A percentile compares a stretch with the other conserved stretches of the same genome.
Conservation (phyloP, 2,329 filamentous ascomycete genomes). For the Paracamarosporium sp. region DNA sequence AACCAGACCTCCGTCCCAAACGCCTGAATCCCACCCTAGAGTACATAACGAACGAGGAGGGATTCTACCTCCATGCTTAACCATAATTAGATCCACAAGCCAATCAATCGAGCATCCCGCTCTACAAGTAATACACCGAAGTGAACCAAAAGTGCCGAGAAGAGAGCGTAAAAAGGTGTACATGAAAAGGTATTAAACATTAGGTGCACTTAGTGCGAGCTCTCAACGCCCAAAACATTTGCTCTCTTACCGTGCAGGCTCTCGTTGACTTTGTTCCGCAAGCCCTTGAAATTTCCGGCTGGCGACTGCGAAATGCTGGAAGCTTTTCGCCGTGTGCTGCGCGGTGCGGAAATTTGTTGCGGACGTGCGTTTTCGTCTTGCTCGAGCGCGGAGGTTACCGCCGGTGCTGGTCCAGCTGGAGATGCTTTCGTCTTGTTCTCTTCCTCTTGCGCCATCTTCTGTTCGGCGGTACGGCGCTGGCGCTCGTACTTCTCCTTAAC, state of each 20-base stretch:
- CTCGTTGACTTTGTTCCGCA: conserved; percentile 54
- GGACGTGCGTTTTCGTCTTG: conserved; percentile 32
- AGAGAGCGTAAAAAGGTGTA: not conserved
- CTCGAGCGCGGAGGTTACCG: conserved; percentile 22
- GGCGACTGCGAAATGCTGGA: conserved; percentile 45
- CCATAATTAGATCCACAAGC: not conserved
- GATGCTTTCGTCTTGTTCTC: conserved; percentile 31
- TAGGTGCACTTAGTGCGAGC: conserved; percentile 38
- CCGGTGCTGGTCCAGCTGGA: conserved; percentile 18
- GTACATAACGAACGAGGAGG: conserved; percentile 6
- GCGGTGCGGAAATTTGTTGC: conserved; percentile 42
- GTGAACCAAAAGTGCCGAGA: not conserved
- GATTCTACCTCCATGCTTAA: not conserved
- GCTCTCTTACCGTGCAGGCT: conserved; percentile 54
- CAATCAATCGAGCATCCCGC: not conserved
- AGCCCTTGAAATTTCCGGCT: conserved; percentile 51
- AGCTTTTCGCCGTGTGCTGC: conserved; percentile 51
- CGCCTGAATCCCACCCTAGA: not conserved
- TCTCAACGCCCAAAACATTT: conserved; percentile 55
- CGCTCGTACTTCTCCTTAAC: conserved; percentile 66
- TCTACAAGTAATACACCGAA: conserved; percentile 3
- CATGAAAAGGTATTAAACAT: conserved; percentile 1
- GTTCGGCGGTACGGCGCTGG: conserved; percentile 62
- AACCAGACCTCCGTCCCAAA: not conserved
- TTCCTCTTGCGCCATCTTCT: conserved; percentile 60